Evolutionary conservation across 140 eudicot genomes (phyloP).

Genomic region (Ambrosia hybrid): DNA sequence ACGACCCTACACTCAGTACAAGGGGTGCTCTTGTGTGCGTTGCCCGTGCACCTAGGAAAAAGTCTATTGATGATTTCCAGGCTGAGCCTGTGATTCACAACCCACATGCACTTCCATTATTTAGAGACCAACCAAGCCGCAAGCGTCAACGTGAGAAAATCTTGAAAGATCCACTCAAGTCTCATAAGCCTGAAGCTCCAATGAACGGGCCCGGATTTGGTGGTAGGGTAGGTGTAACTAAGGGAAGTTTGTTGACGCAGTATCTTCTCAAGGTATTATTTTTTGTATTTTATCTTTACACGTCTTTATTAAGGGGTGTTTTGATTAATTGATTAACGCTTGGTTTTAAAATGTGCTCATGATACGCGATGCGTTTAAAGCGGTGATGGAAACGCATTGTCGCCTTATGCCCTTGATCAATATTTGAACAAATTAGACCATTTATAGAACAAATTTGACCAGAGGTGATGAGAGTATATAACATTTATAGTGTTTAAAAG

Average conservation of each 20-base stretch:
- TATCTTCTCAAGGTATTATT: slow-evolving; percentile 88
- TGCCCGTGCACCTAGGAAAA: slow-evolving; percentile 94
- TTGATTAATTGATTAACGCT: too few relatives aligned
- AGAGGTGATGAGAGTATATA: too few relatives aligned
- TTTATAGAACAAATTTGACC: too few relatives aligned
- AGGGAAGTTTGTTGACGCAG: slow-evolving; percentile 91
- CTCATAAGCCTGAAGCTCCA: slow-evolving; percentile 96
- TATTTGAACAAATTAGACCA: too few relatives aligned
- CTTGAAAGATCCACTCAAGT: slow-evolving; percentile 90
- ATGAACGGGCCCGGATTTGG: slow-evolving; percentile 94
- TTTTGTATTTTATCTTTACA: neutral
- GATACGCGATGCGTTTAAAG: too few relatives aligned
- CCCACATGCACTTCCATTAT: slow-evolving; percentile 95
- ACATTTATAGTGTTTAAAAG: too few relatives aligned
- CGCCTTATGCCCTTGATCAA: too few relatives aligned
- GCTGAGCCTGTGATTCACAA: slow-evolving; percentile 84
- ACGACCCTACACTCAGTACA: slow-evolving; percentile 90
- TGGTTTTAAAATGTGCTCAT: too few relatives aligned
- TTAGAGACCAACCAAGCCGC: slow-evolving; percentile 98
- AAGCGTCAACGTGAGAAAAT: slow-evolving; percentile 93
- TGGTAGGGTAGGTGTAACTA: slow-evolving; percentile 88
- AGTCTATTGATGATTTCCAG: slow-evolving; percentile 91
- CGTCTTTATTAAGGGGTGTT: neutral
- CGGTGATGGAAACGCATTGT: too few relatives aligned
- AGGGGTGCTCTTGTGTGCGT: slow-evolving; percentile 99